phyloP scores from a whole-genome alignment of 2,329 filamentous ascomycete species.

The Talaromyces rugulosus region DNA sequence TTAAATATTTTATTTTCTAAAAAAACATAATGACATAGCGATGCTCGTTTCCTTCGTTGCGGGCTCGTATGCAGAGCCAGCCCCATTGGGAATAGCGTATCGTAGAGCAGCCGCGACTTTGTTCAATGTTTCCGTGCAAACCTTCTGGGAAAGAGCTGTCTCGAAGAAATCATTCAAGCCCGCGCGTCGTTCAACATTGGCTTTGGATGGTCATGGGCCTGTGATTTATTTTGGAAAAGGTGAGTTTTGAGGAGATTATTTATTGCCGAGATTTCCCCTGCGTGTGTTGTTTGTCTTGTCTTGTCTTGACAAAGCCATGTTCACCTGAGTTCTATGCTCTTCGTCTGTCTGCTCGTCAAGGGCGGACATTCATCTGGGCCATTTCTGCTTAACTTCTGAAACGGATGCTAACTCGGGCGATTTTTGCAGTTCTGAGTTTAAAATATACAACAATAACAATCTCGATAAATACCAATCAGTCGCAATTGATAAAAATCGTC shows the following conservation, averaged over 20 bases:
- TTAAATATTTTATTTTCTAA: not conserved
- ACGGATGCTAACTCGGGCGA: not conserved
- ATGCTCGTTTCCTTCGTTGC: not conserved
- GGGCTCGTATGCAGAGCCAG: not conserved
- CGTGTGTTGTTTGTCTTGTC: not conserved
- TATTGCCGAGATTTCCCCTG: not conserved
- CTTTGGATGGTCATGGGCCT: not conserved
- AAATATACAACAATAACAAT: not conserved
- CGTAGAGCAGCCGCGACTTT: not conserved
- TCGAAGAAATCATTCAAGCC: not conserved
- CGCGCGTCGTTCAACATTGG: not conserved
- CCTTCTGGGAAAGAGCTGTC: not conserved
- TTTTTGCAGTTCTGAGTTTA: not conserved
- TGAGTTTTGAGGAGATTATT: not conserved
- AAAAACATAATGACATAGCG: not conserved
- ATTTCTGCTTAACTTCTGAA: not conserved
- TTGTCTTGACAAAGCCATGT: too few species aligned
- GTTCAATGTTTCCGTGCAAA: not conserved
- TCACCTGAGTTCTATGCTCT: not conserved
- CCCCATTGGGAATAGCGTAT: constrained; percentile 5
- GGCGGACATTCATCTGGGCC: not conserved
- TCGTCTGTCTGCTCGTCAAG: not conserved
- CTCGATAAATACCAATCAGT: not conserved
- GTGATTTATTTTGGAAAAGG: not conserved
- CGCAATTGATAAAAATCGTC: not conserved